phyloP scores from a whole-genome alignment of 106 monocot species.

The Cymbidium sinense region DNA sequence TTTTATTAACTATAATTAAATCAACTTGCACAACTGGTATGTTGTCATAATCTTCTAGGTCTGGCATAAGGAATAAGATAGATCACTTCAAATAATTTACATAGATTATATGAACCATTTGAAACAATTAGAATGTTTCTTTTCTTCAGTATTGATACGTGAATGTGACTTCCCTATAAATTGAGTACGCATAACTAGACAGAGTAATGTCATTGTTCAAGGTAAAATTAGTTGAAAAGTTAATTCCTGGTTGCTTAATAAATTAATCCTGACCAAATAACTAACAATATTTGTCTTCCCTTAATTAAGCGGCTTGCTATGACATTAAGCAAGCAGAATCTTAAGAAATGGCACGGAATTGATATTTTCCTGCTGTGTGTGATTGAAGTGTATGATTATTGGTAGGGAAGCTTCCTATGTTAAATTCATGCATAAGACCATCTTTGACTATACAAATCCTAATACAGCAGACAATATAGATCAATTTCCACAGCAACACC shows the following conservation, averaged over 20 bases:
- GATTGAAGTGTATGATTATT: background rate
- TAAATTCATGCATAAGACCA: background rate
- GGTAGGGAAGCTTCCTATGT: background rate
- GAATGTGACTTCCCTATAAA: background rate
- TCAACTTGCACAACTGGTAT: background rate
- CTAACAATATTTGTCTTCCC: background rate
- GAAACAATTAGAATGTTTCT: background rate
- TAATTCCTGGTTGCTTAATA: background rate
- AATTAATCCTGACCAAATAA: background rate
- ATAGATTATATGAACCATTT: background rate
- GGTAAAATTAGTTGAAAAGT: background rate
- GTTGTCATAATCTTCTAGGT: no score
- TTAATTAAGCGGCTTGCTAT: background rate
- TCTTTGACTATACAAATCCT: background rate
- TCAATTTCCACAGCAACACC: background rate
- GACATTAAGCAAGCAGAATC: background rate
- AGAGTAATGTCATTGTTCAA: background rate
- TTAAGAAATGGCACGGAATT: background rate
- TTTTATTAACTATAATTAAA: background rate
- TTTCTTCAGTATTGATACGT: background rate
- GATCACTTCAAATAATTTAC: background rate
- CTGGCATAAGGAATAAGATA: no score
- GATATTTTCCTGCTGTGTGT: background rate
- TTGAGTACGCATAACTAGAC: background rate
- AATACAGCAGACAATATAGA: background rate